Evolutionary conservation across 1,284 basidiomycete species (phyloP).

Genomic region (Gymnopus androsaceus): DNA sequence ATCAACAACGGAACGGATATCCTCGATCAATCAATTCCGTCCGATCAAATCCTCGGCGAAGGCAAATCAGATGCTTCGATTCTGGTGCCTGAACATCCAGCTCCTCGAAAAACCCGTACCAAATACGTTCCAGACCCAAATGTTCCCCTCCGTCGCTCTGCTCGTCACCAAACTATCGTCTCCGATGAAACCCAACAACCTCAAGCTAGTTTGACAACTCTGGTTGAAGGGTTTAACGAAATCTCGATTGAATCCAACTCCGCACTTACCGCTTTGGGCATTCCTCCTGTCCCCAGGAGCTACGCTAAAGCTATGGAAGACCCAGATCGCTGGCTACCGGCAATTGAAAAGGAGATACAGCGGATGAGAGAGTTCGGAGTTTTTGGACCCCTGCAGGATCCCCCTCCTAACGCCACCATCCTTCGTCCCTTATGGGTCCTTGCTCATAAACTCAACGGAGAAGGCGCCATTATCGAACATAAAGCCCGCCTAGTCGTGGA

Average conservation of each 20-base stretch:
- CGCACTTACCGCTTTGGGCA: constrained; percentile 2
- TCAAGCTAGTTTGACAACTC: neutral
- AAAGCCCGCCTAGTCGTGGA: constrained; percentile 7
- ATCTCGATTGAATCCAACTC: constrained; percentile 2
- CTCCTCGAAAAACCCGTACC: no score
- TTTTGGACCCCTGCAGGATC: constrained; percentile 8
- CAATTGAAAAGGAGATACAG: constrained; percentile 21
- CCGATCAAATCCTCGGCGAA: no score
- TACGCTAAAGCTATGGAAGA: constrained; percentile 23
- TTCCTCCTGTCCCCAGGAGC: constrained; percentile 13
- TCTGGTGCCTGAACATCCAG: no score
- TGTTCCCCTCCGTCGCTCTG: no score
- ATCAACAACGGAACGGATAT: no score
- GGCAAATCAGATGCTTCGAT: no score
- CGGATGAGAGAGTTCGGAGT: constrained; percentile 14
- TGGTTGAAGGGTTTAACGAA: constrained; percentile 5
- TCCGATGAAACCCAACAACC: neutral
- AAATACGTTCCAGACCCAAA: no score
- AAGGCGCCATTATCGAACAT: constrained; percentile 2
- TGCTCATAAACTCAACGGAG: constrained; percentile 4
- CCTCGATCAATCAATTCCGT: no score
- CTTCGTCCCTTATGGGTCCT: constrained; percentile 5
- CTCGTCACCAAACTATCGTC: no score
- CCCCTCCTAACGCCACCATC: neutral
- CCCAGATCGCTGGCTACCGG: constrained; percentile 18